Evolutionary conservation across 805 yeast species (phyloP).

Genomic region (Cyberlindnera euphorbiae): DNA sequence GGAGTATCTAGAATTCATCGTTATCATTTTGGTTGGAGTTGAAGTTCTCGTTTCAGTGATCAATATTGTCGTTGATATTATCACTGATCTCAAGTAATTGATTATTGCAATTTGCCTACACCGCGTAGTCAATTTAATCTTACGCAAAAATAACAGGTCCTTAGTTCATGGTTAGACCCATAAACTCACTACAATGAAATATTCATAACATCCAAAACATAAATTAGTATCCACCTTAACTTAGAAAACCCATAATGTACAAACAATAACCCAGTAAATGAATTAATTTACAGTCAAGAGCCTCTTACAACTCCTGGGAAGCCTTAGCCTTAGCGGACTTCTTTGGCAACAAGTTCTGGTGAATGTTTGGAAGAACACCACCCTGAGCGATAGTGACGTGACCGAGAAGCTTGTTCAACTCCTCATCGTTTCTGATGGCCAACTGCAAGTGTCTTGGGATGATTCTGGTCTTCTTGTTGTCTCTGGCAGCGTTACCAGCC

Average conservation of each 20-base stretch:
- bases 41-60: conserved; percentile 86
- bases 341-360: conserved; percentile 87
- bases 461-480: conserved; percentile 98
- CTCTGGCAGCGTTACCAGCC: conserved; percentile 99
- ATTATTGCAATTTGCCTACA: background rate
- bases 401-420: conserved; percentile 86
- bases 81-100: conserved; percentile 28
- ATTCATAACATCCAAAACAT: conserved; percentile 15
- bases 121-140: too few species aligned
- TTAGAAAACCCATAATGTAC: conserved; percentile 24
- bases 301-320: conserved; percentile 58
- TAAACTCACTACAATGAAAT: background rate
- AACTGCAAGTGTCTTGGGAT: conserved; percentile 98
- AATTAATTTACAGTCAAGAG: conserved; percentile 14
- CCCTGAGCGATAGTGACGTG: conserved; percentile 98
- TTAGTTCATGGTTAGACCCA: too few species aligned
- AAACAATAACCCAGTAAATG: conserved; percentile 17
- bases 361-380: conserved; percentile 99
- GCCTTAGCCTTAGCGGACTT: conserved; percentile 56
- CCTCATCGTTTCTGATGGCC: conserved; percentile 99
- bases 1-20: conserved; percentile 87
- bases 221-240: conserved; percentile 23
- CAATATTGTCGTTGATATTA: conserved; percentile 63
- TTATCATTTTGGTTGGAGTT: conserved; percentile 84
- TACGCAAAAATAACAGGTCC: too few species aligned